Conservation (phyloP, 768 basidiomycete genomes). For the Naganishia onofrii region DNA sequence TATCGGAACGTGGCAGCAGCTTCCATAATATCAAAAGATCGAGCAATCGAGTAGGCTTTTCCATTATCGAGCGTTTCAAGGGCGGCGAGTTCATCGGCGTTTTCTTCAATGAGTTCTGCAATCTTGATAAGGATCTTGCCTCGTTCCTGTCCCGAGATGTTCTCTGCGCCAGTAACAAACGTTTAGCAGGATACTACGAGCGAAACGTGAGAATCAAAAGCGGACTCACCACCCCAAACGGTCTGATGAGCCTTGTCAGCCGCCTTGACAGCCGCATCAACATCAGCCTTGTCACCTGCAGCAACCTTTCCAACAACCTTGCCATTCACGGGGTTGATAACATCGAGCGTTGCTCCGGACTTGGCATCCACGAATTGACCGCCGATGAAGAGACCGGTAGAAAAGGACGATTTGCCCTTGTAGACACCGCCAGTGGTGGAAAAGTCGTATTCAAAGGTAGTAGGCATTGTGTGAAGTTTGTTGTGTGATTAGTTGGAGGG, state of each 20-base stretch:
- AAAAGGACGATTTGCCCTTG: constrained; percentile 56
- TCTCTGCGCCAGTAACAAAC: constrained; percentile 1
- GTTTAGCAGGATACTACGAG: background rate
- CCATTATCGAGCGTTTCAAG: constrained; percentile 86
- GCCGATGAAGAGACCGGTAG: constrained; percentile 86
- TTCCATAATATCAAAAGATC: constrained; percentile 29
- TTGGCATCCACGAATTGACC: constrained; percentile 35
- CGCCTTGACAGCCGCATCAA: constrained; percentile 66
- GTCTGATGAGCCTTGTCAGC: constrained; percentile 53
- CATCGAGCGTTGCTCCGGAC: constrained; percentile 36
- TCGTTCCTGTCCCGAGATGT: constrained; percentile 63
- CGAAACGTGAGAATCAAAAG: background rate
- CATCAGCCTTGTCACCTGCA: constrained; percentile 62
- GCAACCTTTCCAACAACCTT: constrained; percentile 45
- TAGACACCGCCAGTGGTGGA: constrained; percentile 34
- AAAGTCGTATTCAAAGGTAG: constrained; percentile 24
- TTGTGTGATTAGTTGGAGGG: too few species aligned
- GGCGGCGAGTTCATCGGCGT: constrained; percentile 75
- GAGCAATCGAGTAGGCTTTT: constrained; percentile 59
- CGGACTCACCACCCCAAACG: constrained; percentile 50
- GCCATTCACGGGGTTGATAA: constrained; percentile 53
- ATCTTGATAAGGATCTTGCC: constrained; percentile 77
- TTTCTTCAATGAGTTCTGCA: constrained; percentile 72
- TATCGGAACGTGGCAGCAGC: constrained; percentile 55
- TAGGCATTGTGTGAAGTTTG: constrained; percentile 4